Evolutionary conservation across 2,329 filamentous ascomycete genomes (phyloP).

Genomic region (Phyllosticta citriasiana): DNA sequence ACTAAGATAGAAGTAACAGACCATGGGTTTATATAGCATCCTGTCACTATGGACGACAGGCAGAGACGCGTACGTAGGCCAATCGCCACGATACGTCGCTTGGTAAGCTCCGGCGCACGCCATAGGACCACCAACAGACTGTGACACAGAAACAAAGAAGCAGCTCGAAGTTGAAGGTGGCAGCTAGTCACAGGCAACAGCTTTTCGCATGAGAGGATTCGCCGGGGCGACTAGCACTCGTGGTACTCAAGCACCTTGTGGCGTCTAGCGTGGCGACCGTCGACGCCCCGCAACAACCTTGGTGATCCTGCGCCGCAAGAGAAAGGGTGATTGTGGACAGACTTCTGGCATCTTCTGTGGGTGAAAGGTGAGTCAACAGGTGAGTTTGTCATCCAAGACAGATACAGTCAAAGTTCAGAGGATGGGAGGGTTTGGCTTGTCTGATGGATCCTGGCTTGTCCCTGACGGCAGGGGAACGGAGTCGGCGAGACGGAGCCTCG

Average conservation of each 20-base stretch:
- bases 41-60: slow-evolving; percentile 1
- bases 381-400: background rate
- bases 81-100: background rate
- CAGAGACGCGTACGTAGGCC: slow-evolving; percentile 8
- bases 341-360: background rate
- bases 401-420: background rate
- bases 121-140: background rate
- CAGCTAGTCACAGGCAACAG: background rate
- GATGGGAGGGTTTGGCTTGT: too few relatives aligned
- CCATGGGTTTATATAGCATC: background rate
- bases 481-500: background rate
- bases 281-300: background rate
- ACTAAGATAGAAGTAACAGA: background rate
- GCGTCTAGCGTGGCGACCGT: background rate
- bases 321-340: background rate
- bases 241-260: background rate
- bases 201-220: background rate
- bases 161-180: background rate
- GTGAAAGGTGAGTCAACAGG: background rate
- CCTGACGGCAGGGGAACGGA: too few relatives aligned
- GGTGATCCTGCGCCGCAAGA: background rate
- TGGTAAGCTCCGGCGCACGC: background rate
- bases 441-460: too few relatives aligned
- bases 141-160: background rate
- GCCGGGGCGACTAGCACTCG: background rate